Percentiles rank a stretch among this genome's conserved stretches.
Evolutionary conservation across 1,284 basidiomycete genomes (phyloP).

Genomic region (Peniophora sp.): DNA sequence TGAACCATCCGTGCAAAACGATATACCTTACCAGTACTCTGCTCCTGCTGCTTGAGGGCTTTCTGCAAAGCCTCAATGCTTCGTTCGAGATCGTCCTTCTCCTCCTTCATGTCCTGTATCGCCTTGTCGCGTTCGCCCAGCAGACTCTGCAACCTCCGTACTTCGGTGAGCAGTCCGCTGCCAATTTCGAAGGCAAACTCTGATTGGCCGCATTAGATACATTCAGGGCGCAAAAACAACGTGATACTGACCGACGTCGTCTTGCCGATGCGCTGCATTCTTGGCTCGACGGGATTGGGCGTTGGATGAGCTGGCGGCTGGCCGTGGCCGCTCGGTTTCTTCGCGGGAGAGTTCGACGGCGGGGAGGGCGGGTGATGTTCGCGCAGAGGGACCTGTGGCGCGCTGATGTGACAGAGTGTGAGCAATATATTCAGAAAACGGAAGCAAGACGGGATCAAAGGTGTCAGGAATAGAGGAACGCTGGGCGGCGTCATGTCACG

Average conservation of each 20-base stretch:
- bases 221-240: background rate
- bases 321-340: slow-evolving; percentile 34
- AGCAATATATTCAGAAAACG: too few species aligned
- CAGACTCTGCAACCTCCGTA: slow-evolving; percentile 79
- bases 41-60: slow-evolving; percentile 70
- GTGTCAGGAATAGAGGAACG: too few species aligned
- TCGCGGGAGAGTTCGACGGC: slow-evolving; percentile 31
- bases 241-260: slow-evolving; percentile 66
- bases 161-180: slow-evolving; percentile 82
- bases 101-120: slow-evolving; percentile 80
- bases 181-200: slow-evolving; percentile 97
- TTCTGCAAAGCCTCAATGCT: slow-evolving; percentile 63
- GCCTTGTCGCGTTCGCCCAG: slow-evolving; percentile 85
- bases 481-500: too few species aligned
- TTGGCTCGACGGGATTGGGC: slow-evolving; percentile 76
- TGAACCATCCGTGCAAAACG: too few species aligned
- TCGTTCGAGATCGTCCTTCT: slow-evolving; percentile 78
- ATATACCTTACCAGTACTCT: slow-evolving; percentile 69
- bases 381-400: slow-evolving; percentile 24
- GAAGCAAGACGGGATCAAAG: too few species aligned
- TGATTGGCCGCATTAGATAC: slow-evolving; percentile 21
- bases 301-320: slow-evolving; percentile 41
- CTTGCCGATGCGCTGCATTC: slow-evolving; percentile 77
- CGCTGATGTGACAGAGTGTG: background rate
- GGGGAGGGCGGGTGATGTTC: slow-evolving; percentile 25